phyloP scores from a whole-genome alignment of 768 basidiomycete species.

The Lenzites betulinus region DNA sequence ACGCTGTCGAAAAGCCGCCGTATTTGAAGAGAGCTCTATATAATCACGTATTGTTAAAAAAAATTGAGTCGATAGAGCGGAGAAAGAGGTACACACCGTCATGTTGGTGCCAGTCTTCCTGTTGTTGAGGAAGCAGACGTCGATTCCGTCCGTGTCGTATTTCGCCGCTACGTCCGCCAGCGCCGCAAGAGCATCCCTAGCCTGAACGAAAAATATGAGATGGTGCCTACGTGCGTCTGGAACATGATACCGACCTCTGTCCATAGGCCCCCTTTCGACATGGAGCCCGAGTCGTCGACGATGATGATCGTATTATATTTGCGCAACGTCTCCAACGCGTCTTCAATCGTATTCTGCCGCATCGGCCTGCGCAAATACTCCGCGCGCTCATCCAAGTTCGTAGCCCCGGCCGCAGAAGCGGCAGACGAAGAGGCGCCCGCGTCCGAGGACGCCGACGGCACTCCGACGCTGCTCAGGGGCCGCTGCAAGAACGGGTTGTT shows the following conservation, averaged over 20 bases:
- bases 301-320: slow-evolving; percentile 60
- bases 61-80: background rate
- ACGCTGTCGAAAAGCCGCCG: slow-evolving; percentile 46
- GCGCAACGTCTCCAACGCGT: slow-evolving; percentile 38
- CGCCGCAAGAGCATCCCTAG: slow-evolving; percentile 46
- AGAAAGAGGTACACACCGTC: slow-evolving; percentile 34
- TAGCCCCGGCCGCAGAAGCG: background rate
- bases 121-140: slow-evolving; percentile 60
- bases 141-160: slow-evolving; percentile 62
- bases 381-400: slow-evolving; percentile 8
- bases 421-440: background rate
- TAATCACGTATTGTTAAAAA: background rate
- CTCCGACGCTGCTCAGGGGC: slow-evolving; percentile 3
- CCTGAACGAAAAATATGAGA: slow-evolving; percentile 33
- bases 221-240: background rate
- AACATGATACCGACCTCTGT: slow-evolving; percentile 40
- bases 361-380: slow-evolving; percentile 18
- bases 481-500: slow-evolving; percentile 12
- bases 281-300: slow-evolving; percentile 63
- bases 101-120: slow-evolving; percentile 36
- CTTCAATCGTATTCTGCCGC: slow-evolving; percentile 25
- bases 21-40: slow-evolving; percentile 42
- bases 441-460: background rate
- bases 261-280: slow-evolving; percentile 50
- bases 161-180: slow-evolving; percentile 49